Conservation (phyloP, 345 rosid species). For the Orychophragmus violaceus region DNA sequence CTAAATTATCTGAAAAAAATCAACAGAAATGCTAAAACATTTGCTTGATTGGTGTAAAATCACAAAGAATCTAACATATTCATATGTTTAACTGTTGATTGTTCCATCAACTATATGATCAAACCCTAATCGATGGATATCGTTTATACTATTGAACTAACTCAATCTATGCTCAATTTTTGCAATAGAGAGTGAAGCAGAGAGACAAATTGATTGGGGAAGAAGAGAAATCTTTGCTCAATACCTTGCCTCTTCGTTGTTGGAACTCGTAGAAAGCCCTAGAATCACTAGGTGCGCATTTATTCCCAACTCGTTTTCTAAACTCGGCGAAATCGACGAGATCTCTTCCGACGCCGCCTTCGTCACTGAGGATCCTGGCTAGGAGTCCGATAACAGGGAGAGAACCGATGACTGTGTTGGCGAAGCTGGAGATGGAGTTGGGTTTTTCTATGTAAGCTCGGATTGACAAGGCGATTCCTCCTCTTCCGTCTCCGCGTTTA, state of each 20-base stretch:
- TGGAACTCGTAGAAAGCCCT: slow-evolving; percentile 90
- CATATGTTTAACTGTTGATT: background rate
- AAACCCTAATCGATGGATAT: background rate
- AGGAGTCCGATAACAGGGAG: slow-evolving; percentile 86
- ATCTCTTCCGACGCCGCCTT: slow-evolving; percentile 90
- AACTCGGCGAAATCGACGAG: slow-evolving; percentile 90
- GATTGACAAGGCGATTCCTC: slow-evolving; percentile 31
- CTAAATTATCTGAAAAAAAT: background rate
- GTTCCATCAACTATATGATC: background rate
- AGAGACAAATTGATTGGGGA: too few relatives aligned
- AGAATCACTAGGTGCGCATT: slow-evolving; percentile 62
- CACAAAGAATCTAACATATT: background rate
- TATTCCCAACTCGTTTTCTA: slow-evolving; percentile 82
- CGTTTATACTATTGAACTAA: too few relatives aligned
- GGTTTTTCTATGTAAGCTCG: slow-evolving; percentile 74
- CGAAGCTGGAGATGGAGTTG: slow-evolving; percentile 64
- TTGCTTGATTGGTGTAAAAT: background rate
- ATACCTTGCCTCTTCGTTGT: slow-evolving; percentile 75
- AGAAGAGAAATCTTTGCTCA: too few relatives aligned
- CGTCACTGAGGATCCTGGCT: slow-evolving; percentile 77
- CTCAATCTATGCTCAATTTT: too few relatives aligned
- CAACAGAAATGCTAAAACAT: background rate
- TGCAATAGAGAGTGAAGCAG: too few relatives aligned
- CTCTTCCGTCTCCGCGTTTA: slow-evolving; percentile 16
- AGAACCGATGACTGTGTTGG: slow-evolving; percentile 72